Evolutionary conservation across 78 protist species (phyloP), one percentile per base, ranked within the genome.

Genomic region (Bodo saltans): DNA sequence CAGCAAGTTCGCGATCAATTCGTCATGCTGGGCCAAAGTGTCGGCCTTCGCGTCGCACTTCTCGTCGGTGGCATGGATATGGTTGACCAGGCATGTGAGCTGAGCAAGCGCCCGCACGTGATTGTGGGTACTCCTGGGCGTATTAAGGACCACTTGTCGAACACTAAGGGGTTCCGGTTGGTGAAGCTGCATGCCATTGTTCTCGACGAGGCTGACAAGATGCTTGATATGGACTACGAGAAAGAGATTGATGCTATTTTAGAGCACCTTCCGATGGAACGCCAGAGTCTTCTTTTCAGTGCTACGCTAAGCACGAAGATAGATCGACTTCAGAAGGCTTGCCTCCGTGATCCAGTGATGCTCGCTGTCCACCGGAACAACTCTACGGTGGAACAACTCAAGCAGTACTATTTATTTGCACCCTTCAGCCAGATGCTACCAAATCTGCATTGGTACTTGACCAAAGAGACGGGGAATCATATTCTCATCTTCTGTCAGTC

Each of bases 291-390:
- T 53, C 88, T 97, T 21, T 98, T 93, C 86, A 93, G 97, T 0
- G 99, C 99, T 0, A 98, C 99, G 28, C 97, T 97, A 98, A 97
- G 99, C 34, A 70, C 78, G n/a, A 93, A 93, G 81, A 99, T 98
- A 8, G 87, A 81, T 23, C 95, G 96, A 42, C 84, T 98, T 12
- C 95, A 96, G 84, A 85, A 93, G 26, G 97, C 98, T 0, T 93
- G 96, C 0, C 90, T 96, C 34, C 33, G 40, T 23, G 53, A 97
- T 67, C 99, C 99, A 0, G 96, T 94, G 42, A 90, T 84, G 86
- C 80, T 97, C 35, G 3, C 79, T 0, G 78, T 92, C n/a, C 68
- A 70, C 2, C 32, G 28, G 52, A 95, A 79, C 87, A 92, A 91
- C 80, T 3, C 76, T 27, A 93, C 98, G 1, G 98, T 92, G 25